Evolutionary conservation across 352 stramenopile genomes (phyloP).

Genomic region (Lagenidium giganteum): DNA sequence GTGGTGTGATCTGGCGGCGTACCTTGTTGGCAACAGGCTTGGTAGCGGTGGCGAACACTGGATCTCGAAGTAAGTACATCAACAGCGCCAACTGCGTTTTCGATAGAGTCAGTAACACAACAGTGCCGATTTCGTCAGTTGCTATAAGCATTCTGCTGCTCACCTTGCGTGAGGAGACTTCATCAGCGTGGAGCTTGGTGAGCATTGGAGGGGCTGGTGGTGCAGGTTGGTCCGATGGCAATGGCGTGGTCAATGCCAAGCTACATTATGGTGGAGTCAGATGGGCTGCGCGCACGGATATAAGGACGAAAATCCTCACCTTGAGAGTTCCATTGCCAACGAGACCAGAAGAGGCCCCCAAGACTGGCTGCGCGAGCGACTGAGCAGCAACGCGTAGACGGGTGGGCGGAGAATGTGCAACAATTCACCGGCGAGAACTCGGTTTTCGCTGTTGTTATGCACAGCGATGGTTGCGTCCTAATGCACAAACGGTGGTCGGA

Average conservation of each 20-base stretch:
- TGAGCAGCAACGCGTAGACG: conserved; percentile 64
- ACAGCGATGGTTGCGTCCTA: conserved; percentile 49
- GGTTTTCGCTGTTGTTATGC: conserved; percentile 25
- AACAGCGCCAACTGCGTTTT: conserved; percentile 69
- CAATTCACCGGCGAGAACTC: conserved; percentile 61
- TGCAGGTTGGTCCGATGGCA: too few relatives aligned
- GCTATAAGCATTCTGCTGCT: neutral
- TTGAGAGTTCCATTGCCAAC: conserved; percentile 50
- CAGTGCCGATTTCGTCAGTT: neutral
- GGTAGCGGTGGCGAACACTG: conserved; percentile 63
- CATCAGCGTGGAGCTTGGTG: conserved; percentile 10
- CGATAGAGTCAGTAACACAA: neutral
- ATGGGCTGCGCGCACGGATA: neutral
- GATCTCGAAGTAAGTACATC: conserved; percentile 80
- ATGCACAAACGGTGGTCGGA: too few relatives aligned
- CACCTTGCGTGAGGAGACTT: conserved; percentile 59
- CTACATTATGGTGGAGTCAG: conserved; percentile 16
- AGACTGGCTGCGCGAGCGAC: conserved; percentile 42
- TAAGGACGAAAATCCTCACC: conserved; percentile 18
- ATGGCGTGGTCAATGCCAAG: conserved; percentile 44
- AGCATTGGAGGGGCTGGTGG: conserved; percentile 43
- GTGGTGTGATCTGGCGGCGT: conserved; percentile 3
- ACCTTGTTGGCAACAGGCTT: conserved; percentile 65
- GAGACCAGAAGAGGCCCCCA: conserved; percentile 57
- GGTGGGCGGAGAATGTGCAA: conserved; percentile 75